Conservation (phyloP, 306 rosid species). For the Hippophae tibetana region DNA sequence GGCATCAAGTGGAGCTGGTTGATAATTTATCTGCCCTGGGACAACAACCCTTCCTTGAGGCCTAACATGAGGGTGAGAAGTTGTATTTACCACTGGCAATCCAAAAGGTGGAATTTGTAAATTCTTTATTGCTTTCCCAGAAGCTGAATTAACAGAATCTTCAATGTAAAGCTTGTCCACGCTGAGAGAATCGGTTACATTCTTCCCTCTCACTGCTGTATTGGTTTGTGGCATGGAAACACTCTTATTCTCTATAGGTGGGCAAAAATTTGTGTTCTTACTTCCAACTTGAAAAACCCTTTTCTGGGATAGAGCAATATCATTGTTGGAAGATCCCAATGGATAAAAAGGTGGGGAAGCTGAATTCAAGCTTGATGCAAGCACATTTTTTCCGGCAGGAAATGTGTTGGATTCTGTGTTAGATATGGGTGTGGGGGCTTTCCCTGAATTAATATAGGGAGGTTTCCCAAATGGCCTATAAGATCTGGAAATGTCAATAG, state of each 20-base stretch:
- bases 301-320: slow-evolving; percentile 34
- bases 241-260: slow-evolving; percentile 34
- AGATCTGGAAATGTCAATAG: slow-evolving; percentile 32
- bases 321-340: slow-evolving; percentile 65
- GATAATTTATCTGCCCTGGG: slow-evolving; percentile 47
- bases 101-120: slow-evolving; percentile 37
- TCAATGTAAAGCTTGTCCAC: slow-evolving; percentile 61
- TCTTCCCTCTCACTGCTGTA: slow-evolving; percentile 52
- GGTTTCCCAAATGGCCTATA: slow-evolving; percentile 20
- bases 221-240: slow-evolving; percentile 37
- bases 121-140: slow-evolving; percentile 47
- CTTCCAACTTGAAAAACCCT: slow-evolving; percentile 49
- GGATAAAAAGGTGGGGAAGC: slow-evolving; percentile 99
- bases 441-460: slow-evolving; percentile 40
- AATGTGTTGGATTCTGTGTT: slow-evolving; percentile 43
- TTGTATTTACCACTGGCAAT: slow-evolving; percentile 36
- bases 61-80: slow-evolving; percentile 47
- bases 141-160: slow-evolving; percentile 34
- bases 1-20: slow-evolving; percentile 33
- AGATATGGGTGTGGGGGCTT: slow-evolving; percentile 28
- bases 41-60: slow-evolving; percentile 45
- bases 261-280: slow-evolving; percentile 39
- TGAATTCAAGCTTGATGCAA: slow-evolving; percentile 77
- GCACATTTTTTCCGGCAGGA: slow-evolving; percentile 44
- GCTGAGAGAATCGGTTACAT: slow-evolving; percentile 39